A percentile compares a stretch with the other conserved stretches of the same genome.
Conservation (phyloP, 352 stramenopile species). For the Phytophthora idaei region DNA sequence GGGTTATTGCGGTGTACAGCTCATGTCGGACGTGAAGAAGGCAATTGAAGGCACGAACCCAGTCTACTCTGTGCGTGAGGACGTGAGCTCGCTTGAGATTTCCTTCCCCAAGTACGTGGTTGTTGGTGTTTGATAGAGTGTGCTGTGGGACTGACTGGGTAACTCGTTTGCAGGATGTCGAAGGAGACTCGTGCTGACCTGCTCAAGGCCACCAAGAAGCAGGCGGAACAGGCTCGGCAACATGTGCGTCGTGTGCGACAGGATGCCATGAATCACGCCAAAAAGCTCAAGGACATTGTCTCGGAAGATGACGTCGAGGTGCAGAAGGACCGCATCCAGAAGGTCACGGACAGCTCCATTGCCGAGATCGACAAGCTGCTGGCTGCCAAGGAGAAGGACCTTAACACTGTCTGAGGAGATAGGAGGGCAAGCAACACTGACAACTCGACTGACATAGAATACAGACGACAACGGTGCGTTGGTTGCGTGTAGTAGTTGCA, state of each 20-base stretch:
- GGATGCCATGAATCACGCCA: constrained; percentile 82
- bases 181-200: constrained; percentile 84
- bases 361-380: constrained; percentile 77
- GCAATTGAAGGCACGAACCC: constrained; percentile 79
- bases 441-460: constrained; percentile 24
- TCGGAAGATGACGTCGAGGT: constrained; percentile 82
- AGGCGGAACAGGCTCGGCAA: constrained; percentile 80
- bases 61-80: constrained; percentile 74
- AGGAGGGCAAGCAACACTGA: neutral
- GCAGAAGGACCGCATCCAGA: constrained; percentile 82
- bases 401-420: constrained; percentile 56
- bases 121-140: neutral
- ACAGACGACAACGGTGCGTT: constrained; percentile 17
- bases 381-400: constrained; percentile 80
- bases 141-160: constrained; percentile 4
- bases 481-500: constrained; percentile 16
- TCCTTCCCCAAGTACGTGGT: constrained; percentile 80
- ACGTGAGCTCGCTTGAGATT: constrained; percentile 68
- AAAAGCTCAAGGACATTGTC: constrained; percentile 83
- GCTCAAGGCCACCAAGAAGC: constrained; percentile 82
- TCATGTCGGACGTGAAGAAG: constrained; percentile 75
- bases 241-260: constrained; percentile 86
- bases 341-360: constrained; percentile 75
- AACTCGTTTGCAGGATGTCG: constrained; percentile 62
- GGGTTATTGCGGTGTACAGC: constrained; percentile 33